Percentiles rank a stretch among this genome's conserved stretches.
Conservation (phyloP, 1,139 yeast species). For the Blastobotrys serpentis region DNA sequence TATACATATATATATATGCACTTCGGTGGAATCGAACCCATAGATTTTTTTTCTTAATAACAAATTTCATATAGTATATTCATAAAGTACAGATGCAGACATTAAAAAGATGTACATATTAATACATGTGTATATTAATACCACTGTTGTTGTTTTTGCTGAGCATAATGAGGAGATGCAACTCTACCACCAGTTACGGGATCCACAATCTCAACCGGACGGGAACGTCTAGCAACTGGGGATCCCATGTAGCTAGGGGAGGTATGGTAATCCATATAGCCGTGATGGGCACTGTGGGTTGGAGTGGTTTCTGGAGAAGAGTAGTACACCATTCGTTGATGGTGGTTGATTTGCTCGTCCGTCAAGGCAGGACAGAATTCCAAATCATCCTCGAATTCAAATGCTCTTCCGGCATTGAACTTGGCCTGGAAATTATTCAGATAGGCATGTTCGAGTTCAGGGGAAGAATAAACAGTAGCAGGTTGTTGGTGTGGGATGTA, state of each 20-base stretch:
- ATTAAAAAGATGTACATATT: constrained; percentile 2
- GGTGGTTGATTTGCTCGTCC: constrained; percentile 31
- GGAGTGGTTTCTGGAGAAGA: constrained; percentile 21
- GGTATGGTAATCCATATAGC: constrained; percentile 11
- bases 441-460: constrained; percentile 8
- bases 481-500: constrained; percentile 1
- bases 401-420: constrained; percentile 59
- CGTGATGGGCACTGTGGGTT: constrained; percentile 19
- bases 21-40: too few relatives aligned
- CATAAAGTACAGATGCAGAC: constrained; percentile 3
- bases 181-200: constrained; percentile 71
- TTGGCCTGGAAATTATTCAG: constrained; percentile 24
- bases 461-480: constrained; percentile 2
- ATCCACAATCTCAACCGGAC: constrained; percentile 67
- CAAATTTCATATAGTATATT: constrained; percentile 2
- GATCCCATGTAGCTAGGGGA: constrained; percentile 23
- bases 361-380: constrained; percentile 58
- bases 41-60: too few relatives aligned
- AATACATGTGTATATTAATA: not conserved
- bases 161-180: constrained; percentile 46
- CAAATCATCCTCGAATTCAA: constrained; percentile 62
- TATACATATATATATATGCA: too few relatives aligned
- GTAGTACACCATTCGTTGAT: constrained; percentile 15
- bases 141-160: constrained; percentile 13
- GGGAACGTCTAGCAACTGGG: constrained; percentile 36